Base-by-base conservation (phyloP, 2,329 filamentous ascomycete genomes). In the Phialocephala sp. region DNA sequence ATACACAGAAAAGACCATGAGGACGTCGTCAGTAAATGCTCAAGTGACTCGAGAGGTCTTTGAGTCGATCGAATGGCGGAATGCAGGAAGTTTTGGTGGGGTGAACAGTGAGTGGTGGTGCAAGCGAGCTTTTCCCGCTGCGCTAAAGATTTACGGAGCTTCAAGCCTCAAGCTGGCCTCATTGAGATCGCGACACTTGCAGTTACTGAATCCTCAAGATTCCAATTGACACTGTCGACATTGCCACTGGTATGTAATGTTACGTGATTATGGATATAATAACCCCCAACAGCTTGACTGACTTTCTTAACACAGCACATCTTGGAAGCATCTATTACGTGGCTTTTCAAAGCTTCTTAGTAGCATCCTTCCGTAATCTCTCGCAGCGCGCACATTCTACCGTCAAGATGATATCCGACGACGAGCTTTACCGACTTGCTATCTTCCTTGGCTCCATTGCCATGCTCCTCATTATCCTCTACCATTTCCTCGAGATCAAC, bases 401-500 rank as follows among this genome's bases (percentile, higher is more conserved):
- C 62, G 39, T 75, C 83, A 91, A 75, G 58, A 99, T 99, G 95
- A 98, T 99, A 78, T 91, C 94, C 78, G 95, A 99, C 87, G 83
- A 86, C 78, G 89, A 95, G 71, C 89, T 99, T 74, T 97, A 98
- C 85, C 87, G 87, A 69, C 87, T 99, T 36, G 94, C 95, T 79
- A 89, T 98, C 78, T 94, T 97, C 79, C 91, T 99, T 66, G 95
- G 95, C 81, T 91, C 89, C 63, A 87, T 89, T 47, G 89, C 94
- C 69, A 94, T 98, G 92, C 83, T 97, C 54, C 85, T 99, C 68
- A 97, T 98, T 71, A 89, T 99, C 36, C 81, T 97, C 35, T 98
- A 99, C 81, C 93, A 98, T 80, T 98, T 96, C 81, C 89, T 99
- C 74, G 94, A 98, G 79, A 87, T 97, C 82, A 98, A 99, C 77